Percentiles rank a stretch among this genome's conserved stretches.
Evolutionary conservation across 176 grass and related monocot genomes (phyloP).

Genomic region (Cenchrus fungigraminus): DNA sequence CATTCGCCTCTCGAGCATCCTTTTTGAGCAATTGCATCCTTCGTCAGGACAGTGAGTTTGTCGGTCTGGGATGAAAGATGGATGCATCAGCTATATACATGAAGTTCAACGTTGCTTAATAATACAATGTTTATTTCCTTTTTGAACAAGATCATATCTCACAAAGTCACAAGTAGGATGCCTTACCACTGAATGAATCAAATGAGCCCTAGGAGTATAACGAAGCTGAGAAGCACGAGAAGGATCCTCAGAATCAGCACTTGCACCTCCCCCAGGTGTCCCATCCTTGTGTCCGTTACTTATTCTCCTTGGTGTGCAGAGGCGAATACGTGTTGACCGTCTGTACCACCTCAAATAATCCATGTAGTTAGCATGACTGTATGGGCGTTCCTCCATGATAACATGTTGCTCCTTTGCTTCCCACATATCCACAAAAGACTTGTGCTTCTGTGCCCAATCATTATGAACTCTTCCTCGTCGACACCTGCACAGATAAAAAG

Average conservation of each 20-base stretch:
- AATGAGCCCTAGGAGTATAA: constrained; percentile 48
- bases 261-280: neutral
- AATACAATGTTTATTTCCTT: neutral
- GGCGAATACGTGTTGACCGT: constrained; percentile 39
- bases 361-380: constrained; percentile 32
- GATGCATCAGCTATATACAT: neutral
- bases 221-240: constrained; percentile 43
- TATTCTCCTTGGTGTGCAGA: constrained; percentile 41
- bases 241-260: constrained; percentile 8
- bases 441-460: constrained; percentile 46
- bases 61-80: constrained; percentile 29
- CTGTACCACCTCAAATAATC: constrained; percentile 52
- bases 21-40: constrained; percentile 36
- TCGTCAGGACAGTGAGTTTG: constrained; percentile 41
- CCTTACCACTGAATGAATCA: constrained; percentile 52
- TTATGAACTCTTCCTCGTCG: constrained; percentile 52
- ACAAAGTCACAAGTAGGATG: neutral
- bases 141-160: neutral
- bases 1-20: constrained; percentile 26
- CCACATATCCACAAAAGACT: constrained; percentile 46
- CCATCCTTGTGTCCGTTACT: constrained; percentile 23
- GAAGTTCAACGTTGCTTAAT: neutral
- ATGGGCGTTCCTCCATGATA: constrained; percentile 39
- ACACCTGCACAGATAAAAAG: constrained; percentile 34
- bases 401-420: constrained; percentile 40